Evolutionary conservation across 1,284 basidiomycete species (phyloP).

Genomic region (Xerocomus nothofagi): DNA sequence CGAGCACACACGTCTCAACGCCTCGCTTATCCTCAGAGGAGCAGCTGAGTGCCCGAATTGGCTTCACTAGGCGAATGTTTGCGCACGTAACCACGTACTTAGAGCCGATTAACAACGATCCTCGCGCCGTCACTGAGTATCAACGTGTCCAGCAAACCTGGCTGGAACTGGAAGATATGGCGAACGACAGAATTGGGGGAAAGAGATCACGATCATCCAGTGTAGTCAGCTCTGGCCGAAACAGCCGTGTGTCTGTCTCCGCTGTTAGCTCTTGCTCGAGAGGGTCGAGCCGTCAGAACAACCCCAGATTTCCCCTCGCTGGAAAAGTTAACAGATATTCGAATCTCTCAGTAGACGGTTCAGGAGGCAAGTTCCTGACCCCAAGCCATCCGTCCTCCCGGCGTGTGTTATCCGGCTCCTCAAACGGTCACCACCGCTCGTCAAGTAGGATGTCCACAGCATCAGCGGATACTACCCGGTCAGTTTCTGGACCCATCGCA

Average conservation of each 20-base stretch:
- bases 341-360: conserved; percentile 46
- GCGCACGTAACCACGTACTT: conserved; percentile 46
- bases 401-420: conserved; percentile 50
- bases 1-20: conserved; percentile 48
- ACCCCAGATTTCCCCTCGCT: conserved; percentile 33
- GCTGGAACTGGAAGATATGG: conserved; percentile 79
- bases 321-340: conserved; percentile 45
- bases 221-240: conserved; percentile 55
- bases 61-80: conserved; percentile 57
- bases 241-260: conserved; percentile 48
- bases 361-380: conserved; percentile 47
- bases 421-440: conserved; percentile 39
- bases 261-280: conserved; percentile 28
- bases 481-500: conserved; percentile 37
- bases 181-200: conserved; percentile 58
- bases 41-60: conserved; percentile 59
- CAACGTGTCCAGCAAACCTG: conserved; percentile 72
- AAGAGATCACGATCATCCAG: conserved; percentile 66
- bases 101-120: conserved; percentile 49
- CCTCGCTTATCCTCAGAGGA: conserved; percentile 54
- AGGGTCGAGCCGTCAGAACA: conserved; percentile 27
- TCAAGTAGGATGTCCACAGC: conserved; percentile 32
- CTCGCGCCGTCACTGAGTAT: conserved; percentile 57
- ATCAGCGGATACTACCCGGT: conserved; percentile 32
- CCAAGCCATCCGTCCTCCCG: conserved; percentile 46